These are phyloP conservation scores for Beta vulgaris DNA, from an alignment of 148 eudicot species.

Conservation along the genomic window DNA sequence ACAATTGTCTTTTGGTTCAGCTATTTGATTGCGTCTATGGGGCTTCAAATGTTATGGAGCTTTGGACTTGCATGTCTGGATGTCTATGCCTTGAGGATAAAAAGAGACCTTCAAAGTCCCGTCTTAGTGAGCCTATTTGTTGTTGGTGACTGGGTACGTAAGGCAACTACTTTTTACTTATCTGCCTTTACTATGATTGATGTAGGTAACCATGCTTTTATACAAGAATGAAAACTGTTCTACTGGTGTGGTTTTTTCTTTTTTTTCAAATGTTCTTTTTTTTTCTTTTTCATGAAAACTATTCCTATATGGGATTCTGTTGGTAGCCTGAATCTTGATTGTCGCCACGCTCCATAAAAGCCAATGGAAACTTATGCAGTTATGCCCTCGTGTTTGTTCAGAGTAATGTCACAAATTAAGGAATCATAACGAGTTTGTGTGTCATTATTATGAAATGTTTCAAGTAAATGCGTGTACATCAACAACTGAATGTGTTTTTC, in stretches of 20 bases:
- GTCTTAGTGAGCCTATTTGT: slow-evolving; percentile 69
- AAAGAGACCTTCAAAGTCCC: slow-evolving; percentile 67
- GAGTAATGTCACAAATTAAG: not conserved
- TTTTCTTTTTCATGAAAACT: too few relatives aligned
- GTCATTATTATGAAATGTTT: not conserved
- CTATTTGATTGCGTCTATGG: slow-evolving; percentile 94
- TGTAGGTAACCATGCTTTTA: not conserved
- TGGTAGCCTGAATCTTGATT: not conserved
- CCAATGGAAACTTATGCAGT: slow-evolving; percentile 2
- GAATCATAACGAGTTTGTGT: not conserved
- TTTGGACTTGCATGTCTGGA: slow-evolving; percentile 87
- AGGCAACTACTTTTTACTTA: not conserved
- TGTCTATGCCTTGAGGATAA: slow-evolving; percentile 70
- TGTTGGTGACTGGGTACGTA: slow-evolving; percentile 87
- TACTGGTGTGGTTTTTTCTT: not conserved
- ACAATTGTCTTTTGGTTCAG: slow-evolving; percentile 37
- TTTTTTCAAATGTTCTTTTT: too few relatives aligned
- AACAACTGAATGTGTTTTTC: not conserved
- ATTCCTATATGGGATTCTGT: not conserved
- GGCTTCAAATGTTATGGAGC: slow-evolving; percentile 90
- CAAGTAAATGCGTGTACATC: not conserved
- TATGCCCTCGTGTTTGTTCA: not conserved
- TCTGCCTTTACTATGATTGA: not conserved
- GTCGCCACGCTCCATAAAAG: not conserved
- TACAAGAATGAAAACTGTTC: not conserved